Base-by-base conservation (phyloP, 495 filamentous ascomycete species). In the Penicillium samsonianum region DNA sequence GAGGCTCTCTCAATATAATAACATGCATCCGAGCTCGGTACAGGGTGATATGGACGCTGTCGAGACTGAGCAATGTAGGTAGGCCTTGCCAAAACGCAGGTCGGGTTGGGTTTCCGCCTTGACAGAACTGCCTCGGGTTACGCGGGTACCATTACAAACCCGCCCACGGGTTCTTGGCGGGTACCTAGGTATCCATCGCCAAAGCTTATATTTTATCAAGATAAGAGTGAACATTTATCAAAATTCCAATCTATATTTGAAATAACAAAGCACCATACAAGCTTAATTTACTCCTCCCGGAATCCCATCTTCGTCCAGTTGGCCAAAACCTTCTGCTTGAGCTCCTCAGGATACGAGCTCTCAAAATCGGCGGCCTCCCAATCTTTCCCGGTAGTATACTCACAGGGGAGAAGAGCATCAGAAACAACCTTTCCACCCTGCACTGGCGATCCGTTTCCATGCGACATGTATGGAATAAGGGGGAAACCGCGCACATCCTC, bases 381-480 rank as follows among this genome's bases (percentile, higher is more conserved):
- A 33, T 72, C 61, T 4, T 47, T 53, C 41, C 70, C 68, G 9
- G 61, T 64, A 0, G 64, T 71, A 60, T 73, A 77, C 51, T 76
- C 73, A 3, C 50, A n/a, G 0, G 73, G 70, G 61, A 76, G 57
- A 16, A 74, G 53, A 0, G 69, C 71, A 63, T 77, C 68, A 0
- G 70, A 73, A 22, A 77, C 74, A 16, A 75, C 68, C 60, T 77
- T 77, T 1, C 75, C 75, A 40, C 73, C 73, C 43, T 41, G 33
- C 6, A 31, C 50, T 10, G 60, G 59, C 10, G 65, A 64, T 11
- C 63, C 61, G 26, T 57, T 68, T 1, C 73, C 69, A 59, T 74
- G 67, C 1, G 49, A 37, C 72, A 73, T 76, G 43, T 78, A 78
- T 4, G 75, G 76, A 44, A 76, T 61, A 1, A 79, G 57, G 0